Conservation (phyloP, 2,329 filamentous ascomycete species). For the Endothia cerciana region DNA sequence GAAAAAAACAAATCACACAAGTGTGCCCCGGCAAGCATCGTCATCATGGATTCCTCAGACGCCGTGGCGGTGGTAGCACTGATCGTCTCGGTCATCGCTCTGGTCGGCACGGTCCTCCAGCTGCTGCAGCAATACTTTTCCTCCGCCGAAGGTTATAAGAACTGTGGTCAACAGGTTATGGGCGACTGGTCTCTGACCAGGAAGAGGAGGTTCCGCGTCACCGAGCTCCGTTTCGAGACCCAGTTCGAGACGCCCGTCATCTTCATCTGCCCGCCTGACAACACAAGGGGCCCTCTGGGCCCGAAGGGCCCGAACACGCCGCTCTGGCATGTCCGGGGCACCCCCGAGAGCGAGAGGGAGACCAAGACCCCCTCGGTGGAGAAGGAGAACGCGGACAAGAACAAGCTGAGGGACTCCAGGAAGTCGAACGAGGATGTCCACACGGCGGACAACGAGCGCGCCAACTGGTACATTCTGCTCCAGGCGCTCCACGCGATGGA, state of each 20-base stretch:
- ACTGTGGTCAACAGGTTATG: slow-evolving; percentile 53
- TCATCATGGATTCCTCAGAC: slow-evolving; percentile 35
- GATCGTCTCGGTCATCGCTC: slow-evolving; percentile 51
- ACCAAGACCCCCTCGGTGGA: slow-evolving; percentile 34
- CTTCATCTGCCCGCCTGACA: slow-evolving; percentile 50
- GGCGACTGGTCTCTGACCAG: slow-evolving; percentile 50
- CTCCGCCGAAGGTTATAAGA: slow-evolving; percentile 53
- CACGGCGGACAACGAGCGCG: slow-evolving; percentile 60
- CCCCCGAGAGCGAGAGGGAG: slow-evolving; percentile 39
- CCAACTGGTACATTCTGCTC: slow-evolving; percentile 58
- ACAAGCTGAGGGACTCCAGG: slow-evolving; percentile 12
- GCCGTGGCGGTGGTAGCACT: slow-evolving; percentile 50
- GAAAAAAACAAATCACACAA: background rate
- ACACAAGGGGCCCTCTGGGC: slow-evolving; percentile 39
- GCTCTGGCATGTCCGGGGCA: slow-evolving; percentile 38
- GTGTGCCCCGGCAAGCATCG: background rate
- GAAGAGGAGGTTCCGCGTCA: slow-evolving; percentile 44
- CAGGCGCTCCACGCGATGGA: slow-evolving; percentile 56
- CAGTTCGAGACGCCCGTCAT: slow-evolving; percentile 55
- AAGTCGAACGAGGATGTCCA: slow-evolving; percentile 45
- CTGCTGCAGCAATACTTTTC: slow-evolving; percentile 55
- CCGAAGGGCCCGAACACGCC: slow-evolving; percentile 3
- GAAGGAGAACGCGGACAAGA: slow-evolving; percentile 19
- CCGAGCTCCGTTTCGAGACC: slow-evolving; percentile 54
- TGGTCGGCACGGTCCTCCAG: slow-evolving; percentile 50